Evolutionary conservation across 192 early-diverging fungal genomes (phyloP), one percentile per base, ranked within the genome.

Genomic region (Funneliformis mosseae): DNA sequence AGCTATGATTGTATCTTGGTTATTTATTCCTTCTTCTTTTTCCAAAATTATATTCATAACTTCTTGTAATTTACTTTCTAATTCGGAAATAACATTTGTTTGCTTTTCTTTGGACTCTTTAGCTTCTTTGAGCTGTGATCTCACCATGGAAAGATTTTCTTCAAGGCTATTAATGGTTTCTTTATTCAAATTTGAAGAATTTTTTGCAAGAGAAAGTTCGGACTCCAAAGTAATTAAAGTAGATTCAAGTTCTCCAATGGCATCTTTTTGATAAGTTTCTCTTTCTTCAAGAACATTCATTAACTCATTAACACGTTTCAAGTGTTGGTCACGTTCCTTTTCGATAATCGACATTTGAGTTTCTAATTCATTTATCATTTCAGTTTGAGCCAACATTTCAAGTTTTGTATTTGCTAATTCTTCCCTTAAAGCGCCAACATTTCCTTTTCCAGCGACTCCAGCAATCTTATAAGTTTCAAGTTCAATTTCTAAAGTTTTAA

Each of bases 181-280:
- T 18, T 78, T 64, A 6, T 43, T 38, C 7, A 78, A 18, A n/a
- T 78, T 64, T 28, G 41, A 67, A 28, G 62, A 46, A 23, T 46
- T 18, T 48, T 78, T 78, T 18, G 42, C 42, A 25, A 59, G 23
- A 39, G 18, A 39, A 8, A 78, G 43, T 67, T 78, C 76, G 11
- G 61, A 46, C 11, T 78, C 45, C n/a, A 78, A 67, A 78, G 33
- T 59, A 1, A 46, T 48, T 28, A 78, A 59, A 8, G 43, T 68
- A 67, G 61, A 67, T 67, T 78, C 76, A 27, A 78, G 45, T n/a
- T 18, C 64, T 43, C 27, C 39, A 27, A 78, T 39, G 0, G 76
- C 63, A 39, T 78, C 76, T 67, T 67, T 68, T 45, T 78, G 76
- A n/a, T 48, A 43, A 67, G 63, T 10, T 46, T 78, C 62, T 46